Conservation (phyloP, 78 protist species). For the Emiliania huxleyi region DNA sequence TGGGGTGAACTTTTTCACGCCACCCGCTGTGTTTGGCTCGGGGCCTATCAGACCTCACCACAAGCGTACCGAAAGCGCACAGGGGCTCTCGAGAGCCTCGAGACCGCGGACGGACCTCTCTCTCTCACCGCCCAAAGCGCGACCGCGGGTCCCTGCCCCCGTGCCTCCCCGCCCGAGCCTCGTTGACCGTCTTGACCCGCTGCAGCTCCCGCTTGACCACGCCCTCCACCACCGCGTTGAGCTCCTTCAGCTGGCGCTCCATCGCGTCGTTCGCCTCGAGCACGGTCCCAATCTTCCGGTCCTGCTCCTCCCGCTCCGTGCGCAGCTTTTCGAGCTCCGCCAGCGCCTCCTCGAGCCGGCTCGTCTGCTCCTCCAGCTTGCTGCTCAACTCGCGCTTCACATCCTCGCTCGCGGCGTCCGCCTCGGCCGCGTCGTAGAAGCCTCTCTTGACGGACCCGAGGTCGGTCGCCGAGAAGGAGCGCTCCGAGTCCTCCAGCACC, state of each 20-base stretch:
- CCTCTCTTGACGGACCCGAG: not conserved
- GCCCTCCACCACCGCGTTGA: not conserved
- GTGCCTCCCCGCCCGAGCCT: no score
- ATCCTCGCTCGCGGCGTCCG: not conserved
- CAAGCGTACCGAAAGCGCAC: no score
- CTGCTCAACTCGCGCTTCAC: no score
- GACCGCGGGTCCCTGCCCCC: not conserved
- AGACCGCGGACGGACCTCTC: no score
- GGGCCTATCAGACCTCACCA: no score
- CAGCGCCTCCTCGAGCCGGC: not conserved
- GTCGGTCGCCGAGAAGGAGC: not conserved
- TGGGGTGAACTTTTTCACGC: no score
- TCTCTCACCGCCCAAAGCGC: not conserved
- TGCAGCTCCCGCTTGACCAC: not conserved
- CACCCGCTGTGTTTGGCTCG: no score
- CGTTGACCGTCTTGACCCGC: not conserved
- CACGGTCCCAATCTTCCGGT: not conserved
- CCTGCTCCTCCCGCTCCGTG: not conserved
- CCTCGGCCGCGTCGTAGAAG: not conserved
- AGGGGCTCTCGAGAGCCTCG: no score
- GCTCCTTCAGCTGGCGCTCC: not conserved
- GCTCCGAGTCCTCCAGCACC: not conserved
- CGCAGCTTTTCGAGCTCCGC: not conserved
- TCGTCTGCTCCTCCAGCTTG: not conserved
- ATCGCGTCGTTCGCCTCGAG: not conserved